Percentiles rank a stretch among this genome's conserved stretches.
These are phyloP conservation scores for Leccinum ochraceum DNA, from an alignment of 768 basidiomycete genomes.

Conservation along the genomic window DNA sequence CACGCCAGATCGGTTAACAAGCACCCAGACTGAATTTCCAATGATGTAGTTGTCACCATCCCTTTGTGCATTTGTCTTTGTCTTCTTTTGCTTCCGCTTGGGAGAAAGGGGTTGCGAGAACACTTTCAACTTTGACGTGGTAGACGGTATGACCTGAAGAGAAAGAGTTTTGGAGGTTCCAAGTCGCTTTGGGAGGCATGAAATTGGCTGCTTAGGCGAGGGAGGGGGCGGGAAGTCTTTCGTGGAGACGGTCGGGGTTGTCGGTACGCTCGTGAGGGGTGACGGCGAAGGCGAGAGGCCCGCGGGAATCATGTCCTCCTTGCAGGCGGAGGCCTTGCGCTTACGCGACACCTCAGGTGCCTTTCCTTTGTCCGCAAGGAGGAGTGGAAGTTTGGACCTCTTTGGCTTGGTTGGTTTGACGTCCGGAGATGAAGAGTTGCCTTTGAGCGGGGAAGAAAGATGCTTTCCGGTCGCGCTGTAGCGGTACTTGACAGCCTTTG, in stretches of 20 bases:
- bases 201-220: slow-evolving; percentile 12
- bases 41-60: slow-evolving; percentile 24
- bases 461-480: slow-evolving; percentile 36
- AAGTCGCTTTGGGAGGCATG: slow-evolving; percentile 8
- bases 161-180: slow-evolving; percentile 17
- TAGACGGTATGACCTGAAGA: slow-evolving; percentile 3
- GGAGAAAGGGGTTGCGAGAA: slow-evolving; percentile 25
- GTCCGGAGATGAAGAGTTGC: slow-evolving; percentile 34
- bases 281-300: slow-evolving; percentile 23
- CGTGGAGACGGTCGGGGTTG: slow-evolving; percentile 11
- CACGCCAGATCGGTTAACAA: slow-evolving; percentile 43
- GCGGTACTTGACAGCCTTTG: slow-evolving; percentile 34
- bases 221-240: slow-evolving; percentile 17
- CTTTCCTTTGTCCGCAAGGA: slow-evolving; percentile 15
- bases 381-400: slow-evolving; percentile 14
- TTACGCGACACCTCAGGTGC: slow-evolving; percentile 22
- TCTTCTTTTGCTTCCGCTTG: slow-evolving; percentile 22
- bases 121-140: slow-evolving; percentile 12
- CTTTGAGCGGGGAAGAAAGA: slow-evolving; percentile 34
- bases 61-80: slow-evolving; percentile 5
- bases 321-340: slow-evolving; percentile 25
- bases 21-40: slow-evolving; percentile 53
- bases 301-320: slow-evolving; percentile 10
- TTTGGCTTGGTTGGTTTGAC: slow-evolving; percentile 15
- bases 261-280: slow-evolving; percentile 30